phyloP scores from a whole-genome alignment of 345 rosid species.

The Ricinus communis region DNA sequence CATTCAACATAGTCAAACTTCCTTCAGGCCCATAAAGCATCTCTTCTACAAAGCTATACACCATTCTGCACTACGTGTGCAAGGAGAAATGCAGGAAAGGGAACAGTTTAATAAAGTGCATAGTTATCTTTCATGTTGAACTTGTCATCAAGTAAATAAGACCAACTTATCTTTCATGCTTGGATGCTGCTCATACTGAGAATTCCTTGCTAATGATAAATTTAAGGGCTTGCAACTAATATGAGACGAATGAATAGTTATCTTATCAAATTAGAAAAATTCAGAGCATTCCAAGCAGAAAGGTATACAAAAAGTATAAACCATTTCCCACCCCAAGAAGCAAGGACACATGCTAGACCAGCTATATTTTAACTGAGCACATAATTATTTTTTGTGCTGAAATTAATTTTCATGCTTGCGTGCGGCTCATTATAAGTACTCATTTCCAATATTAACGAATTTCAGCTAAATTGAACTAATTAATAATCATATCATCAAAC shows the following conservation, averaged over 20 bases:
- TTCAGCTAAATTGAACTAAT: neutral
- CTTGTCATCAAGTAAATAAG: neutral
- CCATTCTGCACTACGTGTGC: neutral
- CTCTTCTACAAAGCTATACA: neutral
- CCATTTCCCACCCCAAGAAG: neutral
- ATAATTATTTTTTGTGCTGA: neutral
- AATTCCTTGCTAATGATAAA: neutral
- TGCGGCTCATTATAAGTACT: neutral
- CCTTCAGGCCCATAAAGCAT: neutral
- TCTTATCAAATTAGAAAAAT: neutral
- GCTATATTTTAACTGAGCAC: neutral
- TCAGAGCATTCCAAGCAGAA: neutral
- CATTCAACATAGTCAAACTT: neutral
- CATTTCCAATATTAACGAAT: neutral
- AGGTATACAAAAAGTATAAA: neutral
- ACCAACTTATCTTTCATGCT: neutral
- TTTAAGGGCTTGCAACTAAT: neutral
- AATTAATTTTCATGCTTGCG: neutral
- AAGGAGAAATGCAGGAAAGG: too few species aligned
- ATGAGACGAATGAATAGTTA: neutral
- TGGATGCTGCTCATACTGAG: neutral
- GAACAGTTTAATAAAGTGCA: neutral
- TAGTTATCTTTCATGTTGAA: neutral
- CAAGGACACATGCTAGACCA: neutral
- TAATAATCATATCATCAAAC: neutral